Evolutionary conservation across 352 stramenopile species (phyloP), one percentile per base, ranked within the genome.

Genomic region (Thalassiosira livingstoniorum): DNA sequence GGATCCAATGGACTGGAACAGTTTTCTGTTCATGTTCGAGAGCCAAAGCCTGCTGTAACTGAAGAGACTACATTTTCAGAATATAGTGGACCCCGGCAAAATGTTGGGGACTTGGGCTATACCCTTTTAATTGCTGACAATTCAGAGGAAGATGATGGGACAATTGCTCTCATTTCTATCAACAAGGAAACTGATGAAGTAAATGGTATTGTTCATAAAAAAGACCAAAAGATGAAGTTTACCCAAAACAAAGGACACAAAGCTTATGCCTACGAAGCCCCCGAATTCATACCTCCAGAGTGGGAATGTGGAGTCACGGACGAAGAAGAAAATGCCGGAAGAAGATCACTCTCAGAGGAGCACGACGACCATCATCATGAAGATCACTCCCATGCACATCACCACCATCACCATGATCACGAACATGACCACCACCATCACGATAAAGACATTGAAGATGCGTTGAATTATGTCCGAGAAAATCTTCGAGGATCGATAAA

Each of bases 151-250:
- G 60, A 67, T n/a, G 31, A 42, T 31, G 60, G 60, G 21, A 67
- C 60, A 21, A 31, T 67, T n/a, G 60, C 34, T 1, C 29, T 67
- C 35, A 67, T 67, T 54, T 47, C 60, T n/a, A 27, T 67, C 21
- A 27, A 67, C 42, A 39, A 67, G 4, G 42, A 29, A 21, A 67
- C 60, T 45, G 60, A 45, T 34, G 35, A 67, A 21, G 27, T 45
- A 5, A 67, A 67, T 67, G 60, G 60, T 0, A 32, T 67, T 53
- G 60, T 67, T 31, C 60, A 67, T 34, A 67, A 67, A 35, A 35
- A 13, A n/a, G 31, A 7, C 21, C 10, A 54, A 34, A 45, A 39
- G 21, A 67, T 67, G 60, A 39, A 67, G n/a, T 53, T 67, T 53
- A 39, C n/a, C 25, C 60, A 67, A 51, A 67, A 4, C 1, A 67